Conservation (phyloP, 306 rosid species). For the Vachellia pachyceras region DNA sequence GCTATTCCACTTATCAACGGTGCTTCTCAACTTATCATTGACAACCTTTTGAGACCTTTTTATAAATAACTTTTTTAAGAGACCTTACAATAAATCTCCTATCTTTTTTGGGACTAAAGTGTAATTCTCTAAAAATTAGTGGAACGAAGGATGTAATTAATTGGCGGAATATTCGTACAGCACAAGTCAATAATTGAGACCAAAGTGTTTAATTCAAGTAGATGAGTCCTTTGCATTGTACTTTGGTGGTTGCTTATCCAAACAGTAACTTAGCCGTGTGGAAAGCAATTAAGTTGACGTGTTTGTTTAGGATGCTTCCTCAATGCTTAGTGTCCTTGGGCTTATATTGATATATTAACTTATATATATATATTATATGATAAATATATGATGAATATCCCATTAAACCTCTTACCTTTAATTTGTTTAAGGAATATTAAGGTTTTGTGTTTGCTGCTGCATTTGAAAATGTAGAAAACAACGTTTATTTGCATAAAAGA, state of each 20-base stretch:
- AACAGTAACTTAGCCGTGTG: slow-evolving; percentile 43
- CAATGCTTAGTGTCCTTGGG: not conserved
- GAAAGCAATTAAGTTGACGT: slow-evolving; percentile 42
- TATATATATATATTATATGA: too few relatives aligned
- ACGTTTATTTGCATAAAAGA: too few relatives aligned
- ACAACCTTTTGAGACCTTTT: too few relatives aligned
- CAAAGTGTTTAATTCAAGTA: slow-evolving; percentile 10
- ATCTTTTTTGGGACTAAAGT: too few relatives aligned
- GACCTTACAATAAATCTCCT: too few relatives aligned
- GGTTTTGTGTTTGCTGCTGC: not conserved
- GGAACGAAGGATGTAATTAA: slow-evolving; percentile 35
- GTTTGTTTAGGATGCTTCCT: slow-evolving; percentile 29
- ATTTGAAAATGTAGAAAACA: too few relatives aligned
- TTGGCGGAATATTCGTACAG: slow-evolving; percentile 19
- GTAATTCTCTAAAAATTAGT: too few relatives aligned
- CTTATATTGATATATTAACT: not conserved
- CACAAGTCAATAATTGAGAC: slow-evolving; percentile 48
- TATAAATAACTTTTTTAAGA: too few relatives aligned
- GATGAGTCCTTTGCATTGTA: slow-evolving; percentile 9
- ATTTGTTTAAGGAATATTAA: not conserved
- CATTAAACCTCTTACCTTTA: too few relatives aligned
- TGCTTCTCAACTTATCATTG: too few relatives aligned
- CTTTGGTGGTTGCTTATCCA: slow-evolving; percentile 50
- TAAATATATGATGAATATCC: too few relatives aligned
- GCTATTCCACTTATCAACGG: too few relatives aligned